Evolutionary conservation across 495 filamentous ascomycete genomes (phyloP).

Genomic region (Astrothelium subdiscretum): DNA sequence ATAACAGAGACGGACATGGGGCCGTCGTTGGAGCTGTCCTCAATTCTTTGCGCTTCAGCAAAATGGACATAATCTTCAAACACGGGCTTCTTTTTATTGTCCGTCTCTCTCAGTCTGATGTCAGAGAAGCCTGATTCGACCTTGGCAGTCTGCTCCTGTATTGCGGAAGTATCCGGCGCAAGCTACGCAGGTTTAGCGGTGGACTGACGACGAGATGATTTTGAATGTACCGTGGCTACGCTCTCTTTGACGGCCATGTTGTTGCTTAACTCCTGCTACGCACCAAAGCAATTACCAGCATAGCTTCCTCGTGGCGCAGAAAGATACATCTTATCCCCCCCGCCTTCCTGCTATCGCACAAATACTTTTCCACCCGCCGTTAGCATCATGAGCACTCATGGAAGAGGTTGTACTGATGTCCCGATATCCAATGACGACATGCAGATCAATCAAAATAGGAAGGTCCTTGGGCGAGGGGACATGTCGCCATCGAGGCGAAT

Average conservation of each 20-base stretch:
- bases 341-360: too few species aligned
- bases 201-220: neutral
- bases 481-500: neutral
- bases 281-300: too few species aligned
- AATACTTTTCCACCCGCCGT: too few species aligned
- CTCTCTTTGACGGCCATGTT: neutral
- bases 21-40: slow-evolving; percentile 20
- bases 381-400: too few species aligned
- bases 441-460: neutral
- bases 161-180: slow-evolving; percentile 1
- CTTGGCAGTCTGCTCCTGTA: slow-evolving; percentile 11
- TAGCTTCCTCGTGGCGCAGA: too few species aligned
- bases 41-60: slow-evolving; percentile 33
- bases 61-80: slow-evolving; percentile 43
- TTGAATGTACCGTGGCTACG: neutral
- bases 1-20: neutral
- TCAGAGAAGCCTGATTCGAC: slow-evolving; percentile 6
- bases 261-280: neutral
- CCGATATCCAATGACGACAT: too few species aligned
- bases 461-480: neutral
- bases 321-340: too few species aligned
- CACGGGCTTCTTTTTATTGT: neutral
- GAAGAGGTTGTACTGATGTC: too few species aligned
- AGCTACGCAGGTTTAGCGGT: slow-evolving; percentile 2
- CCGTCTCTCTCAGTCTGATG: neutral